Percentiles rank a stretch among this genome's conserved stretches.
phyloP scores from a whole-genome alignment of 306 rosid genomes.

The Quillaja saponaria region DNA sequence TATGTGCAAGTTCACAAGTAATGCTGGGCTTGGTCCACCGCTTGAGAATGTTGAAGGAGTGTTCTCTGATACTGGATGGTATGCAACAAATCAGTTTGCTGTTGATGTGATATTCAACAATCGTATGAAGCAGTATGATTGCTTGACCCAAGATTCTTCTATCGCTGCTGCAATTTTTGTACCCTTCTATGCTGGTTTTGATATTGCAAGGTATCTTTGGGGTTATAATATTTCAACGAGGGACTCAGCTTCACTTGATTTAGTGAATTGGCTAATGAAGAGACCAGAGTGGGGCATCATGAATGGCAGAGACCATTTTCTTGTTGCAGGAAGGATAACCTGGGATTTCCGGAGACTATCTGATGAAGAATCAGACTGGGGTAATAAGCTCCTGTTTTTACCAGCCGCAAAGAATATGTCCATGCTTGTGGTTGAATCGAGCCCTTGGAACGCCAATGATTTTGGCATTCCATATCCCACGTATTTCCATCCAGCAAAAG shows the following conservation, averaged over 20 bases:
- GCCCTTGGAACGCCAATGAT: conserved; percentile 99
- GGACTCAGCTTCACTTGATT: conserved; percentile 90
- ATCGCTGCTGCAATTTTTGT: conserved; percentile 89
- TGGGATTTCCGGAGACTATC: conserved; percentile 93
- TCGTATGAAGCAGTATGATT: conserved; percentile 94
- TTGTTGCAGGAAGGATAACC: conserved; percentile 92
- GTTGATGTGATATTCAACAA: conserved; percentile 91
- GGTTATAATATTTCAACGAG: conserved; percentile 75
- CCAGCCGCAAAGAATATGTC: conserved; percentile 98
- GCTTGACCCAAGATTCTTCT: conserved; percentile 83
- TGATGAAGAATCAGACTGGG: conserved; percentile 80
- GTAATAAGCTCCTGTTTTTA: conserved; percentile 87
- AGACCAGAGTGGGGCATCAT: conserved; percentile 90
- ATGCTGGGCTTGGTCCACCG: conserved; percentile 97
- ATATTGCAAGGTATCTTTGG: conserved; percentile 91
- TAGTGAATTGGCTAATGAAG: conserved; percentile 87
- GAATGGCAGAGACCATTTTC: conserved; percentile 94
- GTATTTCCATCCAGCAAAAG: conserved; percentile 95
- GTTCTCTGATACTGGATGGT: conserved; percentile 80
- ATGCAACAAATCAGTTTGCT: conserved; percentile 91
- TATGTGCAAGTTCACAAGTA: conserved; percentile 91
- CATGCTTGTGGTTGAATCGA: conserved; percentile 99
- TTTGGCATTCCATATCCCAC: conserved; percentile 97
- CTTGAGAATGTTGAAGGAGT: conserved; percentile 93
- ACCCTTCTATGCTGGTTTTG: conserved; percentile 96